Evolutionary conservation across 2,329 filamentous ascomycete species (phyloP).

Genomic region (Fonsecaea pedrosoi): DNA sequence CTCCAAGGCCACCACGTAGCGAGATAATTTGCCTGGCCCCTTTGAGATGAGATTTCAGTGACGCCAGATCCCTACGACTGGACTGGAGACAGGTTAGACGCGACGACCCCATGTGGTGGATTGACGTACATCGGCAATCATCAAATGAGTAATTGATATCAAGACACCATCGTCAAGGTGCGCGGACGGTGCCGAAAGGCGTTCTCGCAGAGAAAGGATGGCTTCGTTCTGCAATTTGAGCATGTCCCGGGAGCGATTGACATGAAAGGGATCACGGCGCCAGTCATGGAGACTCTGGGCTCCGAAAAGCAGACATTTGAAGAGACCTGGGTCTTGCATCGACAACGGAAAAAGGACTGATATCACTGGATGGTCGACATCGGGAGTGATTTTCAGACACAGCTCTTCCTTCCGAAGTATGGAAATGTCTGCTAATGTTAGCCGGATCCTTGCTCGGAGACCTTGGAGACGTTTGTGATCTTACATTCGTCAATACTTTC

Average conservation of each 20-base stretch:
- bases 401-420: slow-evolving; percentile 26
- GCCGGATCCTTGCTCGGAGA: neutral
- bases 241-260: slow-evolving; percentile 21
- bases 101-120: neutral
- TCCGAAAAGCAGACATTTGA: slow-evolving; percentile 29
- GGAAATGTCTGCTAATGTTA: slow-evolving; percentile 22
- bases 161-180: slow-evolving; percentile 31
- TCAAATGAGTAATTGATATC: slow-evolving; percentile 31
- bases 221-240: slow-evolving; percentile 30
- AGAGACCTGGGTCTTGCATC: slow-evolving; percentile 31
- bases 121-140: slow-evolving; percentile 31
- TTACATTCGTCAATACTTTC: slow-evolving; percentile 34
- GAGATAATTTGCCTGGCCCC: slow-evolving; percentile 30
- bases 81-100: slow-evolving; percentile 16
- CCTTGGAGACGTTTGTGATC: slow-evolving; percentile 5
- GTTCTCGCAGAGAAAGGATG: slow-evolving; percentile 26
- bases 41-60: slow-evolving; percentile 28
- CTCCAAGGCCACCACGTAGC: slow-evolving; percentile 27
- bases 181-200: slow-evolving; percentile 24
- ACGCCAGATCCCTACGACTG: slow-evolving; percentile 23
- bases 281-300: slow-evolving; percentile 34
- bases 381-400: slow-evolving; percentile 28
- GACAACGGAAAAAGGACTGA: slow-evolving; percentile 33
- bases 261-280: slow-evolving; percentile 28
- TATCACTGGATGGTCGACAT: slow-evolving; percentile 27